Evolutionary conservation across 2,329 filamentous ascomycete species (phyloP).

Genomic region (Hypoxylon sp.): DNA sequence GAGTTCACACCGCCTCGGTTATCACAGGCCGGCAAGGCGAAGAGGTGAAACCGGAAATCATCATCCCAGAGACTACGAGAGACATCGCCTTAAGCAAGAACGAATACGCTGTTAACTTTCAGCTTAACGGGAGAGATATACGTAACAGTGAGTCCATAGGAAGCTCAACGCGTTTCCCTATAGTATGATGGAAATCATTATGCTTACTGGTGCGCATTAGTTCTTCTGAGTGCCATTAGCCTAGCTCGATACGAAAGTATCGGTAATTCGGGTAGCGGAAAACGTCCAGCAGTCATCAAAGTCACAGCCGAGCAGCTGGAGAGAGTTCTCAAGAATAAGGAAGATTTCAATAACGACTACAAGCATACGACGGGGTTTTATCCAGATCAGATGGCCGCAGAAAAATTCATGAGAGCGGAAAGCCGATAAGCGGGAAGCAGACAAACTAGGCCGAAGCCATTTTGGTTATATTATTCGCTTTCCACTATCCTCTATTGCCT

Average conservation of each 20-base stretch:
- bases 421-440: not conserved
- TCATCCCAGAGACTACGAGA: not conserved
- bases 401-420: conserved; percentile 1
- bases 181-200: not conserved
- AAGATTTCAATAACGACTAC: not conserved
- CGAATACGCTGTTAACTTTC: not conserved
- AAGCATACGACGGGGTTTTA: not conserved
- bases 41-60: not conserved
- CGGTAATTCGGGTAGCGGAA: not conserved
- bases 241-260: not conserved
- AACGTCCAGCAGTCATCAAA: not conserved
- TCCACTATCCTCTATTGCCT: not conserved
- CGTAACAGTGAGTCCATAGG: not conserved
- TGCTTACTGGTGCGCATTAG: not conserved
- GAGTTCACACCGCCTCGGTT: not conserved
- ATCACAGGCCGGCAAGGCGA: not conserved
- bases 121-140: conserved; percentile 1
- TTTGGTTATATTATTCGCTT: not conserved
- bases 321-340: conserved; percentile 1
- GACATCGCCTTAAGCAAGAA: conserved; percentile 3
- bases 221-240: conserved; percentile 6
- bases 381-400: not conserved
- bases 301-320: not conserved
- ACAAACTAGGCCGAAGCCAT: not conserved
- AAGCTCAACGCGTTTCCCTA: not conserved